These are phyloP conservation scores for Mimosa pudica DNA, from an alignment of 306 rosid species.

Conservation along the genomic window DNA sequence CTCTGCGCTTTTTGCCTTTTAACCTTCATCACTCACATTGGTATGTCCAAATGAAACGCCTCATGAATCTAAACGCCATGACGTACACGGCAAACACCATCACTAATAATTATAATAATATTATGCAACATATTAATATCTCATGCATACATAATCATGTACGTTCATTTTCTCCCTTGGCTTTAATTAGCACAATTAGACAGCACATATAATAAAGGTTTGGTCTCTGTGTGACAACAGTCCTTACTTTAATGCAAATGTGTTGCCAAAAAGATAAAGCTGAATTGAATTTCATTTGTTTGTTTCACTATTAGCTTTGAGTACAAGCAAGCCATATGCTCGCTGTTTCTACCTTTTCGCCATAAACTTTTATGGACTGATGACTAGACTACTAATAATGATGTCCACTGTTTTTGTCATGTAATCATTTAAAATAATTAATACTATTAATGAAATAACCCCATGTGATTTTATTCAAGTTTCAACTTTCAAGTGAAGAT, in stretches of 20 bases:
- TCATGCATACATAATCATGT: neutral
- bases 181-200: neutral
- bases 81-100: slow-evolving; percentile 38
- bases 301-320: neutral
- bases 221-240: neutral
- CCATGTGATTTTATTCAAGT: neutral
- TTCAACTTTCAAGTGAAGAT: neutral
- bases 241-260: neutral
- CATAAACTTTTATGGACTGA: neutral
- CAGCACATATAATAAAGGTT: neutral
- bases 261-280: neutral
- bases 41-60: neutral
- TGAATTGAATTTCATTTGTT: neutral
- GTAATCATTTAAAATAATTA: neutral
- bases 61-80: slow-evolving; percentile 15
- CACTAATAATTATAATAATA: neutral
- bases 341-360: neutral
- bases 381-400: neutral
- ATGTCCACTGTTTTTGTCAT: neutral
- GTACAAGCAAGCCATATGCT: neutral
- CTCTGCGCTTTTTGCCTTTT: slow-evolving; percentile 10
- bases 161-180: slow-evolving; percentile 3
- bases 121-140: neutral
- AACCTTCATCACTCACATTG: slow-evolving; percentile 15
- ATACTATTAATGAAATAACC: neutral